Conservation (phyloP, 2,329 filamentous ascomycete genomes). For the Ceratocystis ficicola region DNA sequence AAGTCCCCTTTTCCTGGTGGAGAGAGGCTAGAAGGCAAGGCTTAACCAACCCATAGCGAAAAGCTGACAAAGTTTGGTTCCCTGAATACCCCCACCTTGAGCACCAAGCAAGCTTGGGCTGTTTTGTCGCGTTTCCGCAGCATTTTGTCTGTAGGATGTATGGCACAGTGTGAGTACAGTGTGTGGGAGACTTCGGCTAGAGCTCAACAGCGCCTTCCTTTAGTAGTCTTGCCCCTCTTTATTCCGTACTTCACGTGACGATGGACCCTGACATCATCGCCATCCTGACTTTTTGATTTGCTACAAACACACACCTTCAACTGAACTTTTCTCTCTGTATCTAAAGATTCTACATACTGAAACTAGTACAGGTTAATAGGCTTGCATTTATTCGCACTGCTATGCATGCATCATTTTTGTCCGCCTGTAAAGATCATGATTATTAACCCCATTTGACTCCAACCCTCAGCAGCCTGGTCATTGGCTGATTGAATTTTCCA, state of each 20-base stretch:
- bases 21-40: too few species aligned
- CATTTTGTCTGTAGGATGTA: too few species aligned
- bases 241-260: conserved; percentile 4
- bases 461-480: not conserved
- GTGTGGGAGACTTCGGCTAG: too few species aligned
- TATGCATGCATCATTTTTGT: not conserved
- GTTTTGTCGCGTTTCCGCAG: too few species aligned
- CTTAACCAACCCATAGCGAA: too few species aligned
- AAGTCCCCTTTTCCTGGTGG: too few species aligned
- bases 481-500: not conserved
- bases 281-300: not conserved
- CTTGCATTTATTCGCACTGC: not conserved
- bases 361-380: too few species aligned
- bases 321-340: not conserved
- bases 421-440: not conserved
- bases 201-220: not conserved
- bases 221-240: conserved; percentile 6
- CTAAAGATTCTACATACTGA: too few species aligned
- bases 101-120: too few species aligned
- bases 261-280: conserved; percentile 6
- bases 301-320: not conserved
- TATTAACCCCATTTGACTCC: not conserved
- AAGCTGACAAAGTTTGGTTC: too few species aligned
- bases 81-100: too few species aligned
- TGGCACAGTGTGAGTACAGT: too few species aligned